Base-by-base conservation (phyloP, 208 protist genomes). In the Crithidia fasciculata region DNA sequence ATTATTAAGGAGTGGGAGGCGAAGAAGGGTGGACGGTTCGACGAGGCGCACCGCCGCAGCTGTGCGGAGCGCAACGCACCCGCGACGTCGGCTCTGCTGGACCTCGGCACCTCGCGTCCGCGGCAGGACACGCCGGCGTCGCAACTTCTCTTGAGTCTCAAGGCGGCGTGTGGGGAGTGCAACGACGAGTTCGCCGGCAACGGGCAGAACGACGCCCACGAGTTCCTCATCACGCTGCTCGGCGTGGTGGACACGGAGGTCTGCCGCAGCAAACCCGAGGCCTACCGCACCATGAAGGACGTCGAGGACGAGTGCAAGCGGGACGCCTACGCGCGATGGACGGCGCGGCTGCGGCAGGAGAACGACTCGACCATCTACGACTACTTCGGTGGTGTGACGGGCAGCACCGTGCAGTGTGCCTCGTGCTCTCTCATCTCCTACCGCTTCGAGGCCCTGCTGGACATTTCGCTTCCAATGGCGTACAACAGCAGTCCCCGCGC, bases 121-220 rank as follows among this genome's bases (percentile, higher is more conserved):
- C 40, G 19, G 53, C 62, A 55, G 37, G 28, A 41, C 28, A 65
- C 65, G n/a, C 55, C 74, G 18, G 37, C 69, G 7, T 13, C 62
- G 28, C 57, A 87, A 52, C 66, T 89, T 47, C 75, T 94, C n/a
- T 67, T 84, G 53, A 85, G 66, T 41, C 64, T 94, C 47, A 96
- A 94, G 55, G 74, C 60, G 47, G 78, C 83, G 37, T 90, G 80
- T 7, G 89, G 85, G 8, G 81, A 71, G 56, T 83, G 68, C 56
- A 96, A 95, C 60, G 76, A 83, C n/a, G 80, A 93, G 68, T 97
- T 97, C 68, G 71, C 44, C n/a, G 76, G 80, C 18, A 85, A 91
- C 69, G 78, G 67, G 7, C 95, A 98, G 72, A 88, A 95, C 58
- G 95, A 98, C 74, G 88, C 91, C 12, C 94, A 97, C 70, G 95